Percentiles rank a stretch among this genome's conserved stretches.
Conservation (phyloP, 371 early-diverging fungal genomes). For the Phascolomyces articulosus region DNA sequence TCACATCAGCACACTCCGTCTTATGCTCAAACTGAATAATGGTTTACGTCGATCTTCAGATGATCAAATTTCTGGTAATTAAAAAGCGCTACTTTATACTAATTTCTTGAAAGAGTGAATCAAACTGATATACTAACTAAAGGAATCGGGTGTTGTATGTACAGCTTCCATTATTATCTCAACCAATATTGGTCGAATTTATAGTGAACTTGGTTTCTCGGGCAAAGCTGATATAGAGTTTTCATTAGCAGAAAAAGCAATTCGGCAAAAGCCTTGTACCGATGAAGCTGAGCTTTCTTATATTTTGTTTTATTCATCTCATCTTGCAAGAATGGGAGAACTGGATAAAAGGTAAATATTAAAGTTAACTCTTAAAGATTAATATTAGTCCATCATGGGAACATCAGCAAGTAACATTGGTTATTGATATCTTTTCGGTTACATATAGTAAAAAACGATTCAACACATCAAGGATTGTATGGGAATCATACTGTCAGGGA, state of each 20-base stretch:
- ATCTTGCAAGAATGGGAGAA: conserved; percentile 45
- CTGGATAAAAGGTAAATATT: conserved; percentile 35
- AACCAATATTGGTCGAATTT: conserved; percentile 53
- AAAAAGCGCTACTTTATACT: neutral
- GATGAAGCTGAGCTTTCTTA: conserved; percentile 31
- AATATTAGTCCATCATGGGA: neutral
- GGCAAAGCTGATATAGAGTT: conserved; percentile 67
- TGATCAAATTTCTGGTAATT: conserved; percentile 32
- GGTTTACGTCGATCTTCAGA: conserved; percentile 27
- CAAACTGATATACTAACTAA: too few species aligned
- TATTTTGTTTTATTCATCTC: conserved; percentile 40
- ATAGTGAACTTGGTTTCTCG: conserved; percentile 65
- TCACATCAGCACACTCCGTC: conserved; percentile 44
- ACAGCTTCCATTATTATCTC: conserved; percentile 55
- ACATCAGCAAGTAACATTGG: too few species aligned
- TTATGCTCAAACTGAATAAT: conserved; percentile 53
- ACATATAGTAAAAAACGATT: conserved; percentile 17
- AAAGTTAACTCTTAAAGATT: too few species aligned
- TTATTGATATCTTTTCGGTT: too few species aligned
- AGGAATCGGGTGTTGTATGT: too few species aligned
- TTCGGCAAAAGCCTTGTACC: conserved; percentile 29
- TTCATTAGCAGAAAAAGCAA: conserved; percentile 40
- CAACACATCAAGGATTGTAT: conserved; percentile 12
- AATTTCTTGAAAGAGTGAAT: too few species aligned
- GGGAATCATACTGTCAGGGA: conserved; percentile 8